These are phyloP conservation scores for Mycothermus thermophilus DNA, from an alignment of 495 filamentous ascomycete genomes.

Conservation along the genomic window DNA sequence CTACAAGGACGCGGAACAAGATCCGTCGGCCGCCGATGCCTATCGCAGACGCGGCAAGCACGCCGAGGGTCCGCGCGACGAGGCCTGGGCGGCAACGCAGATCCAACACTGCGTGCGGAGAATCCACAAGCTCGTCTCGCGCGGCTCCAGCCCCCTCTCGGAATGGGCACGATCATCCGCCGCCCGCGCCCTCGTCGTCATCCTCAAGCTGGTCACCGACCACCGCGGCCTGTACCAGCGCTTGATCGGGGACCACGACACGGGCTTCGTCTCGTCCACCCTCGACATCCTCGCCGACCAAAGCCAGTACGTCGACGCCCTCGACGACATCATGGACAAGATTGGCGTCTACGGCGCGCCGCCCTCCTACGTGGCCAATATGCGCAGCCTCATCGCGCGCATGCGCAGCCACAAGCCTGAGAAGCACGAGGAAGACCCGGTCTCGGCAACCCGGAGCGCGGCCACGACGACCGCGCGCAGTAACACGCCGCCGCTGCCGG, in stretches of 20 bases:
- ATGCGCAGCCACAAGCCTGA: conserved; percentile 15
- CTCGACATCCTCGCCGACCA: conserved; percentile 27
- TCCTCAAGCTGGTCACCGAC: conserved; percentile 24
- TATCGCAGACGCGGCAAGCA: conserved; percentile 11
- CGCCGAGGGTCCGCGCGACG: conserved; percentile 15
- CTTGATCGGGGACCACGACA: conserved; percentile 24
- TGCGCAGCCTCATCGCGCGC: conserved; percentile 17
- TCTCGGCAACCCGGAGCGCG: neutral
- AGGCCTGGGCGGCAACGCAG: conserved; percentile 27
- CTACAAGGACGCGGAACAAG: conserved; percentile 14
- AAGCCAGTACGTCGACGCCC: conserved; percentile 20
- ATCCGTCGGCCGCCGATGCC: conserved; percentile 2
- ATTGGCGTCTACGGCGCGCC: conserved; percentile 16
- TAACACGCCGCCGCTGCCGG: conserved; percentile 9
- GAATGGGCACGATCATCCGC: conserved; percentile 23
- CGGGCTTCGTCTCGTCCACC: conserved; percentile 24
- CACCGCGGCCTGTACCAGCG: conserved; percentile 26
- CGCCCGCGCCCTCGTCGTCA: conserved; percentile 26
- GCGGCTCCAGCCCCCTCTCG: conserved; percentile 21
- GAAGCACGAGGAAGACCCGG: neutral
- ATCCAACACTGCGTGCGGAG: conserved; percentile 20
- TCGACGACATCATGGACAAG: conserved; percentile 19
- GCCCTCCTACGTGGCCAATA: conserved; percentile 16
- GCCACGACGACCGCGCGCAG: conserved; percentile 4
- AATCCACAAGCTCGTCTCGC: conserved; percentile 23